Percentiles rank a stretch among this genome's conserved stretches.
Evolutionary conservation across 148 eudicot genomes (phyloP).

Genomic region (Linanthus parryae): DNA sequence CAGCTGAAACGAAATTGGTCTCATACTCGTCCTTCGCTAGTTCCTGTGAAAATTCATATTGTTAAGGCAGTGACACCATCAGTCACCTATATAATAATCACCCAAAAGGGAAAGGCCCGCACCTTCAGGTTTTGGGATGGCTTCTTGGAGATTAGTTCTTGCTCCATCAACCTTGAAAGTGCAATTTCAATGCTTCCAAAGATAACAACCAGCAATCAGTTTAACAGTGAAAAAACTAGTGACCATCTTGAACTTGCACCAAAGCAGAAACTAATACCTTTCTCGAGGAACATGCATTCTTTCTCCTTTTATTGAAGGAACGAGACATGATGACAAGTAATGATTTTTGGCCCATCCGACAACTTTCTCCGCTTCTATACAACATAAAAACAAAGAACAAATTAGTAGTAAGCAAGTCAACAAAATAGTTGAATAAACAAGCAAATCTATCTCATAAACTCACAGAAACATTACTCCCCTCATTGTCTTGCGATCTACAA

Average conservation of each 20-base stretch:
- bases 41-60: constrained; percentile 36
- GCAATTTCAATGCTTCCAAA: constrained; percentile 78
- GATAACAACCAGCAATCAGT: constrained; percentile 9
- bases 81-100: too few species aligned
- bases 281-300: constrained; percentile 61
- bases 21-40: constrained; percentile 99
- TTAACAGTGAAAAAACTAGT: neutral
- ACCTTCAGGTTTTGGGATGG: constrained; percentile 88
- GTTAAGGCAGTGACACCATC: too few species aligned
- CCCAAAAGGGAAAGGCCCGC: neutral
- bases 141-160: constrained; percentile 66
- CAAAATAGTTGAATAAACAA: too few species aligned
- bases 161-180: constrained; percentile 70
- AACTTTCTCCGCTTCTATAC: constrained; percentile 83
- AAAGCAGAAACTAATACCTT: constrained; percentile 34
- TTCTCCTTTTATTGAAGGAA: constrained; percentile 65
- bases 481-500: too few species aligned
- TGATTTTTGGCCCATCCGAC: constrained; percentile 98
- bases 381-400: constrained; percentile 1
- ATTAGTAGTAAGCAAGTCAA: too few species aligned
- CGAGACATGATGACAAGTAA: constrained; percentile 67
- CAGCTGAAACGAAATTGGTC: constrained; percentile 92
- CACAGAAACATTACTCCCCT: too few species aligned
- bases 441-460: too few species aligned
- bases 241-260: too few species aligned